These are phyloP conservation scores for Ulmus americana DNA, from an alignment of 331 rosid species.

Conservation along the genomic window DNA sequence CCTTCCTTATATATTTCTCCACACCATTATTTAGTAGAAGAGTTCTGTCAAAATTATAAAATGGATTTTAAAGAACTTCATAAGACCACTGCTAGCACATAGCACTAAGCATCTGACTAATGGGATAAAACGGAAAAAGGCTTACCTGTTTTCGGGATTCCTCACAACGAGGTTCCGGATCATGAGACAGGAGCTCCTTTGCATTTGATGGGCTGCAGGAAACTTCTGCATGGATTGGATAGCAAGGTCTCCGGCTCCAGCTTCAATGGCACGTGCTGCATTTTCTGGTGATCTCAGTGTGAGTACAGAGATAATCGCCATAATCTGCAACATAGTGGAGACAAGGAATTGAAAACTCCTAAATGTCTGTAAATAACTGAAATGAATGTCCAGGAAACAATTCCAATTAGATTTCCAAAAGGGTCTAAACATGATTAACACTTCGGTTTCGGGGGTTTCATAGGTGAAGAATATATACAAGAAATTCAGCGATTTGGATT, in stretches of 20 bases:
- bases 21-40: constrained; percentile 60
- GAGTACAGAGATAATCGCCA: constrained; percentile 68
- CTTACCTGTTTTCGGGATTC: constrained; percentile 79
- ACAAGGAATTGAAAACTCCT: neutral
- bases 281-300: constrained; percentile 78
- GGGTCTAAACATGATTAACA: neutral
- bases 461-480: neutral
- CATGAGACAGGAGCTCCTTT: constrained; percentile 77
- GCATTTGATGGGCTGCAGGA: constrained; percentile 76
- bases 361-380: neutral
- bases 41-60: constrained; percentile 43
- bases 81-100: neutral
- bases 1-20: constrained; percentile 65
- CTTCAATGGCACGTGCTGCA: constrained; percentile 88
- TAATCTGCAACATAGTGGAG: constrained; percentile 43
- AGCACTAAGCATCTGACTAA: neutral
- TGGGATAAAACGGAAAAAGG: constrained; percentile 2
- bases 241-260: constrained; percentile 91
- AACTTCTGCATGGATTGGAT: constrained; percentile 79
- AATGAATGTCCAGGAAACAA: neutral
- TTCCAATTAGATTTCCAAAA: neutral
- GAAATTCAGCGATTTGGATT: too few species aligned
- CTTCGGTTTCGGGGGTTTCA: neutral
- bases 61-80: neutral
- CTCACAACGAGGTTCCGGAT: constrained; percentile 81